Evolutionary conservation across 306 rosid genomes (phyloP).

Genomic region (Medicago lupulina): DNA sequence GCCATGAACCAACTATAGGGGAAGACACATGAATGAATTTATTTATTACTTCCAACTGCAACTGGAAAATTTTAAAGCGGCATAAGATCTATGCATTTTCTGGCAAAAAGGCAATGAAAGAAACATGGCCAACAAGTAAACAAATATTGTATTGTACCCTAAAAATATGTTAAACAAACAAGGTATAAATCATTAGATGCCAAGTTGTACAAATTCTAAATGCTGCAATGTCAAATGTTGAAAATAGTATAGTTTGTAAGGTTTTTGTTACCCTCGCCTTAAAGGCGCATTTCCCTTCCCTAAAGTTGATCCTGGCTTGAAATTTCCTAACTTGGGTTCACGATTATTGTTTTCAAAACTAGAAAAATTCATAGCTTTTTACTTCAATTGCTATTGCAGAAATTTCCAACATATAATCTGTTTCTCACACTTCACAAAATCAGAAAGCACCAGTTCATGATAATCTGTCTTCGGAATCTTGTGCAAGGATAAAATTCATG

Average conservation of each 20-base stretch:
- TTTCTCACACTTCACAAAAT: too few relatives aligned
- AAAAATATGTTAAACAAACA: constrained; percentile 50
- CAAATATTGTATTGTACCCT: constrained; percentile 1
- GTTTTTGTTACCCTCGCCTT: constrained; percentile 9
- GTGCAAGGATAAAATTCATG: not conserved
- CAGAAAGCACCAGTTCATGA: too few relatives aligned
- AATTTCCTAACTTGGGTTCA: not conserved
- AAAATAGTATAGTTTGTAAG: not conserved
- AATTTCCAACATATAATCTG: not conserved
- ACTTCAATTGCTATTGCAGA: constrained; percentile 14
- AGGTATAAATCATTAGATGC: constrained; percentile 51
- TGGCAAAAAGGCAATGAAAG: constrained; percentile 54
- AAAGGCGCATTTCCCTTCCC: not conserved
- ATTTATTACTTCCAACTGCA: not conserved
- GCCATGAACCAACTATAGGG: not conserved
- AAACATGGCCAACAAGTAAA: constrained; percentile 53
- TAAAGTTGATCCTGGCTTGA: not conserved
- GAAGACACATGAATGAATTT: not conserved
- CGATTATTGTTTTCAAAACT: not conserved
- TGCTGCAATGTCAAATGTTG: not conserved
- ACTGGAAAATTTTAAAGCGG: not conserved
- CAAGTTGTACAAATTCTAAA: constrained; percentile 38
- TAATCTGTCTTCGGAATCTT: constrained; percentile 10
- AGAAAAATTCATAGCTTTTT: not conserved
- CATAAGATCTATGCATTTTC: not conserved